Conservation (phyloP, 768 basidiomycete species). For the Suillus placidus region DNA sequence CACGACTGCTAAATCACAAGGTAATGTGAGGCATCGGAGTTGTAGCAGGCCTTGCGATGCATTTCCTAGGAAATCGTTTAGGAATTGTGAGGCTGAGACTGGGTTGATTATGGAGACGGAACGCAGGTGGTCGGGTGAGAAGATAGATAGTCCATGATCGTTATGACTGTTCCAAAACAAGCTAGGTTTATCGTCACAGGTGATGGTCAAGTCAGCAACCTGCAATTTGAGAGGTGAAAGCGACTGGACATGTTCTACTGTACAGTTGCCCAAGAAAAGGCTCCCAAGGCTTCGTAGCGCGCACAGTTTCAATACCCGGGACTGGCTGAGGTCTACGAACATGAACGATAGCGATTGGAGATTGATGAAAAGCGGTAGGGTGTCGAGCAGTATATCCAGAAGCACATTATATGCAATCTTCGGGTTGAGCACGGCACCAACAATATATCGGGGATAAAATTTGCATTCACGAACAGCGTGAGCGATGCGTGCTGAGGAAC, state of each 20-base stretch:
- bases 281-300: background rate
- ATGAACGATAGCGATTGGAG: conserved; percentile 8
- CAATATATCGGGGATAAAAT: conserved; percentile 11
- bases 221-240: background rate
- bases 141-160: conserved; percentile 2
- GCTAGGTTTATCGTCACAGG: background rate
- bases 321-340: conserved; percentile 9
- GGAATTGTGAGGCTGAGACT: background rate
- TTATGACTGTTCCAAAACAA: background rate
- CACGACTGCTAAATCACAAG: conserved; percentile 3
- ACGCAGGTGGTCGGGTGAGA: conserved; percentile 8
- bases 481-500: conserved; percentile 8
- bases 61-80: background rate
- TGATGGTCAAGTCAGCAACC: conserved; percentile 3
- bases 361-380: conserved; percentile 11
- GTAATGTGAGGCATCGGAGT: conserved; percentile 9
- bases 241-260: conserved; percentile 1
- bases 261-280: conserved; percentile 7
- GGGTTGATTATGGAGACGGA: conserved; percentile 9
- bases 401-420: conserved; percentile 1
- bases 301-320: conserved; percentile 7
- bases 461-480: conserved; percentile 10
- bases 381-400: conserved; percentile 6
- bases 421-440: background rate
- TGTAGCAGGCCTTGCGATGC: background rate